Base-by-base conservation (phyloP, 2,329 filamentous ascomycete species). In the Pyrenochaeta sp. region DNA sequence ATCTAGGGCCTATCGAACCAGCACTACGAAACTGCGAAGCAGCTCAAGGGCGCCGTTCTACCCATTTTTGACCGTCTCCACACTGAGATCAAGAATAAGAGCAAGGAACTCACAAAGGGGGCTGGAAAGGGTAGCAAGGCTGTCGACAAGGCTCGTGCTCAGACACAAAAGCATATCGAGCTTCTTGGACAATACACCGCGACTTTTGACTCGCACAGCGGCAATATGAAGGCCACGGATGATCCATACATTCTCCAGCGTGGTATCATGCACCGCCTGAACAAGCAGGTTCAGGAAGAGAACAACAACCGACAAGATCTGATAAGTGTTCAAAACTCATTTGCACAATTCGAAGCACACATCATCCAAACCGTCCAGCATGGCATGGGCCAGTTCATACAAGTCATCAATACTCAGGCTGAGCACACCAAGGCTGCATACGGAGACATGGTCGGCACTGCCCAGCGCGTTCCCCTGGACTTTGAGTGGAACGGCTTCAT, bases 291-390 rank as follows among this genome's bases (percentile, higher is more conserved):
- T 23, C 78, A 90, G 32, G 90, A 96, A 67, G 94, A 99, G 77
- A 99, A 99, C 80, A 95, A 92, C 77, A 93, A 95, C 75, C 85
- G 87, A 54, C 90, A 96, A 68, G 94, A 99, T 68, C 81, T 97
- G 44, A 81, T 99, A 51, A 82, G 87, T 7, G 88, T 96, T n/a
- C 94, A 99, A 74, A 86, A 88, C 74, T 90, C 90, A 69, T 96
- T 97, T 68, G 79, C 87, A 43, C 80, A 85, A 24, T 99, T 97
- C 60, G 94, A 99, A 73, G 80, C 85, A 0, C 92, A 97, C 68
- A 78, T 97, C 41, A 75, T 99, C 40, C 80, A 88, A 66, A 89
- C 89, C 7, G 74, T 97, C 38, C 93, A 97, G 73, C 82, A 87
- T 61, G 87, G 88, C 37, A 81, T 97, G 74, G 85, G 86, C 53